Conservation (phyloP, 2,329 filamentous ascomycete species). For the Trichoderma asperellum region DNA sequence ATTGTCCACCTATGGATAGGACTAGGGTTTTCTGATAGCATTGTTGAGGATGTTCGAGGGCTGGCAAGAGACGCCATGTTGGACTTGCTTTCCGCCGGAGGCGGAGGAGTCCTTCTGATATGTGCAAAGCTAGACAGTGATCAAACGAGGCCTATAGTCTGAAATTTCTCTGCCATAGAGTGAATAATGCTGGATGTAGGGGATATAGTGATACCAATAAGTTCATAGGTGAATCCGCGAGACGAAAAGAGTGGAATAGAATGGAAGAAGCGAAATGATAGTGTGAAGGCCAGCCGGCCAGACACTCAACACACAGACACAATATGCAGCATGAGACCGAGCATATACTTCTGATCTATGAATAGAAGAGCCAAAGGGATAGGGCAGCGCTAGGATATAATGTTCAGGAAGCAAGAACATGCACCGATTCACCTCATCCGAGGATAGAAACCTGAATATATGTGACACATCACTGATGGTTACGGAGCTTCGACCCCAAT, state of each 20-base stretch:
- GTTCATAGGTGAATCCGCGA: not conserved
- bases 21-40: not conserved
- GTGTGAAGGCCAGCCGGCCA: not conserved
- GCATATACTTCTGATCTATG: not conserved
- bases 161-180: not conserved
- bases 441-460: slow-evolving; percentile 25
- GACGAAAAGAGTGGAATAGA: not conserved
- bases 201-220: not conserved
- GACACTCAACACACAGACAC: not conserved
- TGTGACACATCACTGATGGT: slow-evolving; percentile 28
- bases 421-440: slow-evolving; percentile 7
- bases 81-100: not conserved
- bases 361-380: not conserved
- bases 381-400: not conserved
- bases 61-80: slow-evolving; percentile 25
- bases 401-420: not conserved
- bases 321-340: not conserved
- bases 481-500: slow-evolving; percentile 27
- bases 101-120: not conserved
- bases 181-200: slow-evolving; percentile 16
- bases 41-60: not conserved
- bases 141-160: not conserved
- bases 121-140: not conserved
- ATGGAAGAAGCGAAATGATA: not conserved
- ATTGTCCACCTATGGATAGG: slow-evolving; percentile 27